Conservation (phyloP, 495 filamentous ascomycete species). For the Bombardia bombarda region DNA sequence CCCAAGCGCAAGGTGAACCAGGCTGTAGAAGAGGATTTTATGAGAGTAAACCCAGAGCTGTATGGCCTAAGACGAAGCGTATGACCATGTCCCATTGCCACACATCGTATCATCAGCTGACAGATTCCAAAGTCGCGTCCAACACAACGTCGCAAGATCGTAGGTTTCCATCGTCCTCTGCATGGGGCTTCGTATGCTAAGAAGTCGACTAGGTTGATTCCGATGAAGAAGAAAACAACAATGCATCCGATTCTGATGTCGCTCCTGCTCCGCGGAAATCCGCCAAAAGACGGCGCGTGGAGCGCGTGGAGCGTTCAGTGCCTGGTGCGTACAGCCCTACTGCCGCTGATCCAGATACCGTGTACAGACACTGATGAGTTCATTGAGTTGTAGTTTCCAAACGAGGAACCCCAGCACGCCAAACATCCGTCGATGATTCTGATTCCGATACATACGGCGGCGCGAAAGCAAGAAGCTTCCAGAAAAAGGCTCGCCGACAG, state of each 20-base stretch:
- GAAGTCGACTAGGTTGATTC: constrained; percentile 51
- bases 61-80: constrained; percentile 92
- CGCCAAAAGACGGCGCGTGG: constrained; percentile 41
- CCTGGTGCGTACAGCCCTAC: constrained; percentile 34
- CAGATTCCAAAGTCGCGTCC: constrained; percentile 37
- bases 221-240: constrained; percentile 64
- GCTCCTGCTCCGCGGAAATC: constrained; percentile 40
- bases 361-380: constrained; percentile 20
- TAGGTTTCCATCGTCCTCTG: constrained; percentile 23
- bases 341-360: neutral
- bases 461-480: constrained; percentile 54
- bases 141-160: constrained; percentile 41
- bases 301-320: constrained; percentile 41
- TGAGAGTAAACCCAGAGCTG: constrained; percentile 86
- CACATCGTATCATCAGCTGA: constrained; percentile 22
- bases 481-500: constrained; percentile 66
- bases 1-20: constrained; percentile 66
- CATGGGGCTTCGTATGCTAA: constrained; percentile 14
- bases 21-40: constrained; percentile 68
- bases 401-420: constrained; percentile 51
- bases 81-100: constrained; percentile 26
- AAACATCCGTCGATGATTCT: constrained; percentile 52
- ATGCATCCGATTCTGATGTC: constrained; percentile 63
- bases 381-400: constrained; percentile 51
- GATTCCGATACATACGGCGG: constrained; percentile 70